phyloP scores from a whole-genome alignment of 192 early-diverging fungal species.

The Backusella parvicylindrica region DNA sequence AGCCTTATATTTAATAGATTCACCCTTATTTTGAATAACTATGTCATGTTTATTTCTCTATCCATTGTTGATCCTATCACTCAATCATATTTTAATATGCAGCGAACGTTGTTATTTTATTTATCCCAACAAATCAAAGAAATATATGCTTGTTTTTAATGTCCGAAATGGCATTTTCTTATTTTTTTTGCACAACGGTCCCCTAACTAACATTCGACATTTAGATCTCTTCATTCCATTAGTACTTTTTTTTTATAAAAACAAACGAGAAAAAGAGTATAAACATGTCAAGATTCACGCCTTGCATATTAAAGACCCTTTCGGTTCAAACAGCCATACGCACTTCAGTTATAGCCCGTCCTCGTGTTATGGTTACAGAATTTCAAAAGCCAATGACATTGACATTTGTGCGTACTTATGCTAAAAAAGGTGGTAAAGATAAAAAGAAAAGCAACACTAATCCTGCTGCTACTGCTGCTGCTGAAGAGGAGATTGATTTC shows the following conservation, averaged over 20 bases:
- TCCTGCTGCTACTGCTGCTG: background rate
- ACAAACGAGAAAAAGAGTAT: background rate
- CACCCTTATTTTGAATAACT: too few species aligned
- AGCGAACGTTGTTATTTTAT: too few species aligned
- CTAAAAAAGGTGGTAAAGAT: conserved; percentile 14
- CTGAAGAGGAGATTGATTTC: conserved; percentile 22
- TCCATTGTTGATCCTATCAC: too few species aligned
- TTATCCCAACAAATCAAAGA: too few species aligned
- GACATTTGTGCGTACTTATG: conserved; percentile 15
- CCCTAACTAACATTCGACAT: background rate
- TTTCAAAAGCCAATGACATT: background rate
- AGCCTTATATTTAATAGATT: too few species aligned
- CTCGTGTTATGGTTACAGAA: background rate
- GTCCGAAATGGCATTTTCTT: background rate
- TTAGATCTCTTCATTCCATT: background rate
- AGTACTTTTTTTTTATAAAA: background rate
- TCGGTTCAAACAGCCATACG: background rate
- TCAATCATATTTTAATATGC: too few species aligned
- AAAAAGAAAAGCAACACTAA: background rate
- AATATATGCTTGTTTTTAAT: background rate
- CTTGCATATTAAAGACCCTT: background rate
- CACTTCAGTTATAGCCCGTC: background rate
- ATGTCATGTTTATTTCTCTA: too few species aligned
- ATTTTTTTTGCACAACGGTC: background rate
- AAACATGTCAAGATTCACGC: background rate